A percentile compares a stretch with the other conserved stretches of the same genome.
Conservation (phyloP, 2,329 filamentous ascomycete genomes). For the Didymellaceae sp. region DNA sequence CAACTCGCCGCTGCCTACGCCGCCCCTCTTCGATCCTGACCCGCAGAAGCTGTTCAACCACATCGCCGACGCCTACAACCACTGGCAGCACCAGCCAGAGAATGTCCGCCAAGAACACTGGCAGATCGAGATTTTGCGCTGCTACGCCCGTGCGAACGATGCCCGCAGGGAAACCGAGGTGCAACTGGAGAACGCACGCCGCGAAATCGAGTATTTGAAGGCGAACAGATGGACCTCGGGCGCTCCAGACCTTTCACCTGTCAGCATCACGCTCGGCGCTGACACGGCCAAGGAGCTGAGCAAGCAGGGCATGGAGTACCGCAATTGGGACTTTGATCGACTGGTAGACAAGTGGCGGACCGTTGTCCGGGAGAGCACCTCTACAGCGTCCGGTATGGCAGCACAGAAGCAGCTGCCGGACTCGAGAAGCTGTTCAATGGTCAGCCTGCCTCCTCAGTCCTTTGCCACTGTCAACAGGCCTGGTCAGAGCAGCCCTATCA, state of each 20-base stretch:
- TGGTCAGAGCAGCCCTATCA: constrained; percentile 28
- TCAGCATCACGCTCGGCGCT: constrained; percentile 46
- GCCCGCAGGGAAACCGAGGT: constrained; percentile 44
- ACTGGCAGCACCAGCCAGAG: constrained; percentile 74
- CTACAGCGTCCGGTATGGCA: constrained; percentile 36
- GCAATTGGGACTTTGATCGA: constrained; percentile 51
- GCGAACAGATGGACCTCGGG: constrained; percentile 37
- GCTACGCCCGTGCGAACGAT: constrained; percentile 52
- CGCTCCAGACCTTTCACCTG: constrained; percentile 37
- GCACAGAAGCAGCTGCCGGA: constrained; percentile 46
- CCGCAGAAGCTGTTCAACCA: constrained; percentile 76
- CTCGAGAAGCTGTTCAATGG: constrained; percentile 40
- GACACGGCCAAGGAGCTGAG: constrained; percentile 50
- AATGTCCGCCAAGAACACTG: constrained; percentile 52
- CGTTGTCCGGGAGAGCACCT: constrained; percentile 44
- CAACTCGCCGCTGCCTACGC: constrained; percentile 47
- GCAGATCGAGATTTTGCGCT: constrained; percentile 56
- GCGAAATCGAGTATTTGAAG: constrained; percentile 52
- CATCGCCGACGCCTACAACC: constrained; percentile 75
- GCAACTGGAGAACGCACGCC: constrained; percentile 49
- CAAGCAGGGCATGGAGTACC: constrained; percentile 46
- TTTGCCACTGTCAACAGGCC: constrained; percentile 28
- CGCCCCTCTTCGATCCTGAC: constrained; percentile 60
- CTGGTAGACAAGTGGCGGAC: constrained; percentile 50
- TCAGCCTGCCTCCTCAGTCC: constrained; percentile 34